Percentiles rank a stretch among this genome's conserved stretches.
Evolutionary conservation across 345 rosid genomes (phyloP).

Genomic region (Durio zibethinus): DNA sequence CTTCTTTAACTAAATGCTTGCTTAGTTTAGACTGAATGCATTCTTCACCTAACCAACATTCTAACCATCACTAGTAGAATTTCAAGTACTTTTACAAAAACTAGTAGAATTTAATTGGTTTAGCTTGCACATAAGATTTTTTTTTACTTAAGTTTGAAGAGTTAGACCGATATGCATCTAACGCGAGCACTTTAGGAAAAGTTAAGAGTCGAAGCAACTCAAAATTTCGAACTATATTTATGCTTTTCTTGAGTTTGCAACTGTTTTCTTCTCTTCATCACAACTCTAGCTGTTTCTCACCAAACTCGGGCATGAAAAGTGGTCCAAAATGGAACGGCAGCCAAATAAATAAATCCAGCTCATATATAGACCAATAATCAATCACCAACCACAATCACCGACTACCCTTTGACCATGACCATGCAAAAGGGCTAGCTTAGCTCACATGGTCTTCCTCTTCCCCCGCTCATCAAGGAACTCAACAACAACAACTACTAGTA

Average conservation of each 20-base stretch:
- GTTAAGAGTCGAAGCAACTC: not conserved
- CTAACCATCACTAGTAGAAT: too few species aligned
- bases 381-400: conserved; percentile 15
- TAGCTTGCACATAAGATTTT: too few species aligned
- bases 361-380: conserved; percentile 1
- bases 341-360: not conserved
- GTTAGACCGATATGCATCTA: too few species aligned
- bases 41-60: too few species aligned
- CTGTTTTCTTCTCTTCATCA: not conserved
- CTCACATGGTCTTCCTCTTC: not conserved
- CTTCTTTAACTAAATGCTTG: not conserved
- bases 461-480: conserved; percentile 13
- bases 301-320: not conserved
- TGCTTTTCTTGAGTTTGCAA: not conserved
- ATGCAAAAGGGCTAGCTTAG: not conserved
- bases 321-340: not conserved
- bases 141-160: not conserved
- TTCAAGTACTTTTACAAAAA: too few species aligned
- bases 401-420: not conserved
- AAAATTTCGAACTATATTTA: not conserved
- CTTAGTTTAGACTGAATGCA: too few species aligned
- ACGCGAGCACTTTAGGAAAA: too few species aligned
- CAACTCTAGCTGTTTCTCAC: not conserved
- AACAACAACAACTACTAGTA: too few species aligned
- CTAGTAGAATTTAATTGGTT: too few species aligned